Conservation (phyloP, 2,329 filamentous ascomycete species). For the Ceratocystis albifundus region DNA sequence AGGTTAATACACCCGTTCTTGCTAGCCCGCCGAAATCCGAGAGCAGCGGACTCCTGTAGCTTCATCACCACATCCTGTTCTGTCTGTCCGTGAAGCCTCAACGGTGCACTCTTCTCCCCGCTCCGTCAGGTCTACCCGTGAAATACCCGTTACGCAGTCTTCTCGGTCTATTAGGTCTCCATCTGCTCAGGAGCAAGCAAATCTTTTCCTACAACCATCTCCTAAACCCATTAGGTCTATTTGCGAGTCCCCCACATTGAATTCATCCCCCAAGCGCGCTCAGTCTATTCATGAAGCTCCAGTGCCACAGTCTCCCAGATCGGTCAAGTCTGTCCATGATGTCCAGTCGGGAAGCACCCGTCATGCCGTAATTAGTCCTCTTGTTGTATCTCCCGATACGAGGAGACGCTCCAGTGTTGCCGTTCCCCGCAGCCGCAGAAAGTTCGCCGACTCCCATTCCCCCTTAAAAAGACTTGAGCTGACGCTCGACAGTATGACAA, state of each 20-base stretch:
- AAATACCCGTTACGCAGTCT: neutral
- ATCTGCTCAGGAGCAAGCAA: neutral
- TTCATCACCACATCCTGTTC: neutral
- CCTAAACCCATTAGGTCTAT: neutral
- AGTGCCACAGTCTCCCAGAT: conserved; percentile 3
- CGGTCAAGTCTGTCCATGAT: conserved; percentile 15
- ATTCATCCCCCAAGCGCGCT: neutral
- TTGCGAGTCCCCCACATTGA: neutral
- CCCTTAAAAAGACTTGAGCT: conserved; percentile 88
- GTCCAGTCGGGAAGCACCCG: conserved; percentile 13
- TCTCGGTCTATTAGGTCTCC: neutral
- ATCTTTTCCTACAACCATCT: neutral
- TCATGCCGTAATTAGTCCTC: conserved; percentile 16
- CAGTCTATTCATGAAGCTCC: neutral
- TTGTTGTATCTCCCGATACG: conserved; percentile 14
- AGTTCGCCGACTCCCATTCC: conserved; percentile 70
- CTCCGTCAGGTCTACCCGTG: neutral
- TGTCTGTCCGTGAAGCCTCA: neutral
- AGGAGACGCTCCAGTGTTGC: conserved; percentile 19
- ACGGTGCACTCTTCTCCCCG: conserved; percentile 3
- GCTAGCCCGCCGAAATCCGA: conserved; percentile 13
- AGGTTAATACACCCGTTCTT: conserved; percentile 17
- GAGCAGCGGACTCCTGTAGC: conserved; percentile 11
- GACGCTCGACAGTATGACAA: conserved; percentile 83
- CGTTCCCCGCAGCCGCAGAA: conserved; percentile 21